These are phyloP conservation scores for Cyclospora cayetanensis DNA, from an alignment of 169 alveolate species.

Conservation along the genomic window DNA sequence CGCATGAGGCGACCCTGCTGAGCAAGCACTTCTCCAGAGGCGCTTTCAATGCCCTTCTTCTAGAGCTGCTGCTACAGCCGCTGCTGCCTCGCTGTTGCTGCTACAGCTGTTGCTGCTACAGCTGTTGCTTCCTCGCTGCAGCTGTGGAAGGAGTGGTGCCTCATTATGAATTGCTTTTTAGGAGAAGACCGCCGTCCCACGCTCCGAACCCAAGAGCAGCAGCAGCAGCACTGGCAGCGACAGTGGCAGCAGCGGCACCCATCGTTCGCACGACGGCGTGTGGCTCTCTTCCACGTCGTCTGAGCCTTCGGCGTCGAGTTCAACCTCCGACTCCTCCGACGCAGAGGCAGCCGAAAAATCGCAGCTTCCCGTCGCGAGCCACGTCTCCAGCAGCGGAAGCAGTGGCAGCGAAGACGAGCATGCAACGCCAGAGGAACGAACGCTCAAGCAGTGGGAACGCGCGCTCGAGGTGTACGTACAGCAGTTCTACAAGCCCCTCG, in stretches of 20 bases:
- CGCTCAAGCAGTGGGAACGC: neutral
- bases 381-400: too few species aligned
- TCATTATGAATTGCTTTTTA: neutral
- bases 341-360: too few species aligned
- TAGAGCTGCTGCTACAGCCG: conserved; percentile 25
- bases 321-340: too few species aligned
- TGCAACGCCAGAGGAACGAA: neutral
- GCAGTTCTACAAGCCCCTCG: neutral
- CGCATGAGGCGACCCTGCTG: too few species aligned
- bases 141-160: neutral
- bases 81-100: neutral
- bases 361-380: too few species aligned
- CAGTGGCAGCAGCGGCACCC: neutral
- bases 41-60: too few species aligned
- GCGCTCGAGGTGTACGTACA: neutral
- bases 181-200: too few species aligned
- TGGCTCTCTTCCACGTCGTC: too few species aligned
- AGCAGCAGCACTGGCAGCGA: neutral
- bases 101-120: neutral
- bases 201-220: neutral
- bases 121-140: neutral
- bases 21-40: too few species aligned
- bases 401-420: too few species aligned
- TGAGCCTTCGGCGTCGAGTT: too few species aligned
- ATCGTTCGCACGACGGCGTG: too few species aligned